Evolutionary conservation across 306 rosid genomes (phyloP).

Genomic region (Abrus precatorius): DNA sequence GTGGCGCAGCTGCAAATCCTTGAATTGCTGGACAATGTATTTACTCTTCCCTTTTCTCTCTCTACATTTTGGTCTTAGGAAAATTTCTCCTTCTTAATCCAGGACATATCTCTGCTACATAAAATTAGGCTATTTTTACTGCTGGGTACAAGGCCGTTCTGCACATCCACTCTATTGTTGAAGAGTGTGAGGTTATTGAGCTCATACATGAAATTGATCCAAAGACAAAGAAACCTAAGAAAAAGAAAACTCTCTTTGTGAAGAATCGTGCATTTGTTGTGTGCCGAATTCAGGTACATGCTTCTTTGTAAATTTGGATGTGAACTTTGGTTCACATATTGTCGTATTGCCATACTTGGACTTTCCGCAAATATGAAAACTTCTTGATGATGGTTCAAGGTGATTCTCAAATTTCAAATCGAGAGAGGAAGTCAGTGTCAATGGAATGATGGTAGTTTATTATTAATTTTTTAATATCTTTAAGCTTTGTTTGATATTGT

Average conservation of each 20-base stretch:
- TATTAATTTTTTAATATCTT: neutral
- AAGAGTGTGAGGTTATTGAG: slow-evolving; percentile 98
- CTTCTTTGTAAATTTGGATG: neutral
- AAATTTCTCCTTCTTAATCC: slow-evolving; percentile 11
- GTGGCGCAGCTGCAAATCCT: slow-evolving; percentile 87
- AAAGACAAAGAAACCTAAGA: slow-evolving; percentile 88
- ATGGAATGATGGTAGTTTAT: neutral
- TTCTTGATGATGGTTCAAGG: neutral
- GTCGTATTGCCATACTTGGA: no score
- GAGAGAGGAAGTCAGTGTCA: neutral
- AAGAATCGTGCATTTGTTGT: slow-evolving; percentile 86
- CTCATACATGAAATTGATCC: slow-evolving; percentile 90
- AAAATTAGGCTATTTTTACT: slow-evolving; percentile 89
- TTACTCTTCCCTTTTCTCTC: neutral
- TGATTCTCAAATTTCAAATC: slow-evolving; percentile 3
- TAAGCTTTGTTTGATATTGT: slow-evolving; percentile 12
- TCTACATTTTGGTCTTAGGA: slow-evolving; percentile 17
- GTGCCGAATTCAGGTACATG: slow-evolving; percentile 92
- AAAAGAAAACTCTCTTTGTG: slow-evolving; percentile 85
- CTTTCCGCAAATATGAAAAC: no score
- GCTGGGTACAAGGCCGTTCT: slow-evolving; percentile 98
- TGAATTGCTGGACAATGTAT: slow-evolving; percentile 93
- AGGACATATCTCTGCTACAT: slow-evolving; percentile 29
- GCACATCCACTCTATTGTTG: slow-evolving; percentile 93
- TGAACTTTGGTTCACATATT: no score